A percentile compares a stretch with the other conserved stretches of the same genome.
Evolutionary conservation across 352 stramenopile species (phyloP).

Genomic region (Thraustochytrium striatum): DNA sequence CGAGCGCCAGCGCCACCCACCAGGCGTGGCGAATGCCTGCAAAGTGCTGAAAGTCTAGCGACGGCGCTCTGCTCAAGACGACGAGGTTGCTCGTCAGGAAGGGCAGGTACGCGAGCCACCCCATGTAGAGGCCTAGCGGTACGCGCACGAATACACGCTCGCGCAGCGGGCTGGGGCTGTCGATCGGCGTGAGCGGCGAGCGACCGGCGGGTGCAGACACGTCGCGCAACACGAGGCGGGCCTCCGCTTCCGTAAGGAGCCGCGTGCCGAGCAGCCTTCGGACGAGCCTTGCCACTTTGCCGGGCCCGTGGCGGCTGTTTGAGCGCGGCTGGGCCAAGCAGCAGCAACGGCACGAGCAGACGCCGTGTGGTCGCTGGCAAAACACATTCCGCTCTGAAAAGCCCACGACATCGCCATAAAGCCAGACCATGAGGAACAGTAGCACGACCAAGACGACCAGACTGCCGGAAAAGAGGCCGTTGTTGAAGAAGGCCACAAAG

Average conservation of each 20-base stretch:
- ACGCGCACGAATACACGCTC: background rate
- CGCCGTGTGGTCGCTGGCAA: no score
- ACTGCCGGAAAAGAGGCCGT: background rate
- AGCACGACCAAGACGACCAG: background rate
- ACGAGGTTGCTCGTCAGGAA: background rate
- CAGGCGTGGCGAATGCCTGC: background rate
- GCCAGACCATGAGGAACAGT: background rate
- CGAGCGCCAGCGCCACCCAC: background rate
- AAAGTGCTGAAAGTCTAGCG: background rate
- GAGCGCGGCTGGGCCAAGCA: background rate
- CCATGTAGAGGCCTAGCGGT: background rate
- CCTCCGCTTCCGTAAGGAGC: background rate
- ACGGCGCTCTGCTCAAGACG: background rate
- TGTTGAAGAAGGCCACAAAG: background rate
- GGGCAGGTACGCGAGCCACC: background rate
- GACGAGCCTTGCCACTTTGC: background rate
- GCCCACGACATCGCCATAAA: background rate
- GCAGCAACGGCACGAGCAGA: no score
- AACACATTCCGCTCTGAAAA: background rate
- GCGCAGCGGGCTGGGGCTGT: background rate
- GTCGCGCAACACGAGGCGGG: background rate
- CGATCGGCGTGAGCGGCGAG: background rate
- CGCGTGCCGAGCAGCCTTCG: background rate
- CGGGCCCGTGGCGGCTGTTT: background rate
- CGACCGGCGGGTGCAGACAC: background rate